Conservation (phyloP, 768 basidiomycete genomes). For the Kondoa subrosea region DNA sequence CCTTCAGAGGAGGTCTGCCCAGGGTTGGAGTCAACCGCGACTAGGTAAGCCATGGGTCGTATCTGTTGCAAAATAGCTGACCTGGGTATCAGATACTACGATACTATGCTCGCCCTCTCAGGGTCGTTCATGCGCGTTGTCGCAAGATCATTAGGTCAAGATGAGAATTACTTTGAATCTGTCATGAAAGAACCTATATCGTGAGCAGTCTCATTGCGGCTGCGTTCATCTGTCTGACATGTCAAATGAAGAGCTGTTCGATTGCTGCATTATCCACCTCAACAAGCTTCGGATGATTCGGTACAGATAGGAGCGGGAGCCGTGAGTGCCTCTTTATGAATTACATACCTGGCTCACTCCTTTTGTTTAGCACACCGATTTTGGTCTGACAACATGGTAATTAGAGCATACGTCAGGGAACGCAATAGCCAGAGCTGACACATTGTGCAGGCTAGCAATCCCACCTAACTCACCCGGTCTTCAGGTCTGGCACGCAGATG, state of each 20-base stretch:
- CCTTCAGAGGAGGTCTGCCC: not conserved
- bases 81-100: slow-evolving; percentile 1
- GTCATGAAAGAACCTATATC: not conserved
- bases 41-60: not conserved
- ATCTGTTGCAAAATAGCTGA: not conserved
- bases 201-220: not conserved
- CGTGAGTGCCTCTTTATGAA: not conserved
- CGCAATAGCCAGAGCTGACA: not conserved
- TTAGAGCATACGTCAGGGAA: not conserved
- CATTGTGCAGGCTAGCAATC: not conserved
- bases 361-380: not conserved
- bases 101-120: not conserved
- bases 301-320: not conserved
- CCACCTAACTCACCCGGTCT: not conserved
- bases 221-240: not conserved
- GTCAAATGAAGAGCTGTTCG: not conserved
- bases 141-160: not conserved
- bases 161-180: not conserved
- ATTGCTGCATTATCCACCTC: slow-evolving; percentile 3
- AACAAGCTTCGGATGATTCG: not conserved
- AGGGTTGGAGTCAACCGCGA: not conserved
- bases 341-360: not conserved
- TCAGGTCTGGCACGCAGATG: not conserved
- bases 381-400: slow-evolving; percentile 1
- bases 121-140: slow-evolving; percentile 1